phyloP scores from a whole-genome alignment of 2,329 filamentous ascomycete species.

The Alternaria sp. region DNA sequence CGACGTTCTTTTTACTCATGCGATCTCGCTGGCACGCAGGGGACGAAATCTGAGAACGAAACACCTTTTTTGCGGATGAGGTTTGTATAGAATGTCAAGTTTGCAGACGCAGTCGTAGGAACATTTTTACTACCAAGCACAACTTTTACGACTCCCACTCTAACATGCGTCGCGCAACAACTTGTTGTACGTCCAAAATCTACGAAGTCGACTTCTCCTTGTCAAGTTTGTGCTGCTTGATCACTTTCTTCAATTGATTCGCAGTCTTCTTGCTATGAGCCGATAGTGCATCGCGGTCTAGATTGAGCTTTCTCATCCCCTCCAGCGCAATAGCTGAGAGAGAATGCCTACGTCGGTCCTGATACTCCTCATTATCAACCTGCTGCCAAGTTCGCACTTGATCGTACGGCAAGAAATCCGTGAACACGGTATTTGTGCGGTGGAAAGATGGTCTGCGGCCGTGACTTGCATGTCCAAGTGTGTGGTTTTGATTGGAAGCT shows the following conservation, averaged over 20 bases:
- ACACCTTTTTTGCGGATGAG: not conserved
- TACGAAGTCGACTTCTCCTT: not conserved
- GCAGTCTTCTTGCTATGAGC: not conserved
- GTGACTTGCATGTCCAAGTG: not conserved
- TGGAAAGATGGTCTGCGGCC: not conserved
- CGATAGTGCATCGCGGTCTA: not conserved
- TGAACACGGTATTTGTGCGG: not conserved
- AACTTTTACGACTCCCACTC: not conserved
- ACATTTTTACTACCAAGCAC: not conserved
- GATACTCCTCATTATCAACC: not conserved
- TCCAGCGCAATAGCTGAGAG: not conserved
- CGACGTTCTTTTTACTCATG: not conserved
- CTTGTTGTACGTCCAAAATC: not conserved
- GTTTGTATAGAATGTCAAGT: not conserved
- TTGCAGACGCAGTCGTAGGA: not conserved
- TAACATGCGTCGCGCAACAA: not conserved
- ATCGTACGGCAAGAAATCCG: not conserved
- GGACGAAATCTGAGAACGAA: not conserved
- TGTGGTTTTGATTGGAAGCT: not conserved
- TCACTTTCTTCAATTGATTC: not conserved
- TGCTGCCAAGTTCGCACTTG: constrained; percentile 1
- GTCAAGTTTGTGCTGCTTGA: not conserved
- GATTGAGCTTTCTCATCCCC: not conserved
- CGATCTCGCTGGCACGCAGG: not conserved
- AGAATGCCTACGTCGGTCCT: not conserved